Percentiles rank a stretch among this genome's conserved stretches.
phyloP scores from a whole-genome alignment of 2,329 filamentous ascomycete species.

The Colletotrichum chlorophyti region DNA sequence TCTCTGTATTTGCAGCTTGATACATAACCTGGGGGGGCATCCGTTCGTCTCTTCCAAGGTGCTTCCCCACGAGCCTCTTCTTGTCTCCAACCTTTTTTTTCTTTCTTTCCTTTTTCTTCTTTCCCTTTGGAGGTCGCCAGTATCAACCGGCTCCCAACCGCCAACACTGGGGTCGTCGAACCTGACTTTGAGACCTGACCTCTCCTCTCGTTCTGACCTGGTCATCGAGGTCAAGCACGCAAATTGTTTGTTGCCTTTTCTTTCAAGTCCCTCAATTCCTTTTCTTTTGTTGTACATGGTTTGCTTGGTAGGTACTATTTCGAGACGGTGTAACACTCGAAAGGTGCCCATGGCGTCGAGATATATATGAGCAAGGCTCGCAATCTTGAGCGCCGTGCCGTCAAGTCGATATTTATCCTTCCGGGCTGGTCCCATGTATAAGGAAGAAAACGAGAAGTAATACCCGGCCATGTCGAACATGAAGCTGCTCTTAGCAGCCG shows the following conservation, averaged over 20 bases:
- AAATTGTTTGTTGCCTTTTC: conserved; percentile 23
- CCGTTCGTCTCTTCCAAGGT: background rate
- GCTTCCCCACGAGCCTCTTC: conserved; percentile 14
- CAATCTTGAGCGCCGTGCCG: background rate
- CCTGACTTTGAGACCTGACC: background rate
- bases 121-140: conserved; percentile 3
- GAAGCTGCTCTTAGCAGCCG: background rate
- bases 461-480: conserved; percentile 10
- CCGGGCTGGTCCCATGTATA: conserved; percentile 20
- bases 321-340: background rate
- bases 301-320: background rate
- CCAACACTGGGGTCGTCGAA: conserved; percentile 15
- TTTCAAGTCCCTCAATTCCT: background rate
- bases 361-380: background rate
- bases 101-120: background rate
- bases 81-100: conserved; percentile 8
- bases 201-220: background rate
- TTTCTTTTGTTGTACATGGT: background rate
- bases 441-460: background rate
- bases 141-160: conserved; percentile 13
- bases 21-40: conserved; percentile 19
- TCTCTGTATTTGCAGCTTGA: background rate
- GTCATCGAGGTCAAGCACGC: background rate
- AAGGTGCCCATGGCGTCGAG: background rate
- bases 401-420: background rate